Conservation (phyloP, 129 eudicot species). For the Flaveria linearis region DNA sequence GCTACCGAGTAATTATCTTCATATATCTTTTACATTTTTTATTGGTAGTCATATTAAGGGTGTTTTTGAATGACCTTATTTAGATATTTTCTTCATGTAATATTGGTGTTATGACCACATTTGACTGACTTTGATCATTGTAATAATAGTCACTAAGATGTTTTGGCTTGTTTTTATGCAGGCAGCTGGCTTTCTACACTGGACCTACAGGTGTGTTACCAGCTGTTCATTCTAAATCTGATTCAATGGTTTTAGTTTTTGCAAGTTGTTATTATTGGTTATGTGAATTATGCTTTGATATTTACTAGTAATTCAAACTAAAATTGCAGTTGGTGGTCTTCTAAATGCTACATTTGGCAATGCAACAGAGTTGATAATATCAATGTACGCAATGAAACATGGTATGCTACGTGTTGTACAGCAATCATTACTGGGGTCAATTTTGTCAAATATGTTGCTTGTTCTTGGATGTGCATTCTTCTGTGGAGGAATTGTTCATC, state of each 20-base stretch:
- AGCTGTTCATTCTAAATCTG: background rate
- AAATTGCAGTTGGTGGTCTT: constrained; percentile 81
- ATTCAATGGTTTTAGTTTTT: constrained; percentile 9
- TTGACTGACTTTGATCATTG: background rate
- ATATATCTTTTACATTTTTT: background rate
- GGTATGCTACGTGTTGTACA: constrained; percentile 80
- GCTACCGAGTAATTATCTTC: constrained; percentile 68
- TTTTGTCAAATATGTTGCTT: constrained; percentile 79
- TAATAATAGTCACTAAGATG: background rate
- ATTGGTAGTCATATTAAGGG: background rate
- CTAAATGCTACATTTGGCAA: constrained; percentile 88
- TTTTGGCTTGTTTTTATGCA: constrained; percentile 31
- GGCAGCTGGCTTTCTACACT: constrained; percentile 73
- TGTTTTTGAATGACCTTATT: background rate
- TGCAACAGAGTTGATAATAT: constrained; percentile 80
- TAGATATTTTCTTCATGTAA: constrained; percentile 14
- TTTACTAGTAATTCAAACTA: constrained; percentile 17
- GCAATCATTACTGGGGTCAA: constrained; percentile 78
- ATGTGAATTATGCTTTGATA: constrained; percentile 11
- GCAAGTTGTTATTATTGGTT: background rate
- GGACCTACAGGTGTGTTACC: constrained; percentile 66
- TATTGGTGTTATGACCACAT: constrained; percentile 19
- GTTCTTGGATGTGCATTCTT: constrained; percentile 90
- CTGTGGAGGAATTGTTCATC: constrained; percentile 73
- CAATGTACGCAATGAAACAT: constrained; percentile 69